Conservation (phyloP, 371 early-diverging fungal species). For the Rhizomucor miehei region DNA sequence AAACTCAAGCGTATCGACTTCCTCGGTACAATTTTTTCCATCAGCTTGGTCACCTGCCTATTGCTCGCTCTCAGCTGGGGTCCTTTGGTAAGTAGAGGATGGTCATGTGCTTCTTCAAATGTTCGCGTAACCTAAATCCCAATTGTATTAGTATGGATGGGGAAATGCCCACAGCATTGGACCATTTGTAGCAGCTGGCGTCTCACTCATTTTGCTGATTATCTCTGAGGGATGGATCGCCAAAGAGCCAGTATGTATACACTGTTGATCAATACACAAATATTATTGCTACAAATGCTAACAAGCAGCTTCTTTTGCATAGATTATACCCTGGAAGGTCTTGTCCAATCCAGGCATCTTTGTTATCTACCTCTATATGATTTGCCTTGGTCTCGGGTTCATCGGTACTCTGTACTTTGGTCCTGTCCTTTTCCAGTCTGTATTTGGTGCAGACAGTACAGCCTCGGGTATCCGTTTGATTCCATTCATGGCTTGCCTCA, state of each 20-base stretch:
- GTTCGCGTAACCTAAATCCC: neutral
- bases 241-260: slow-evolving; percentile 12
- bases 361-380: slow-evolving; percentile 16
- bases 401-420: slow-evolving; percentile 71
- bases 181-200: slow-evolving; percentile 14
- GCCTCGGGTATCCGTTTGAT: slow-evolving; percentile 40
- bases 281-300: neutral
- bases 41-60: slow-evolving; percentile 29
- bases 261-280: neutral
- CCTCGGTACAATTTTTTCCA: slow-evolving; percentile 18
- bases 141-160: slow-evolving; percentile 9
- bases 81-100: slow-evolving; percentile 8
- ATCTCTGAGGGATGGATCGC: slow-evolving; percentile 18
- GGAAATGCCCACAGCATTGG: slow-evolving; percentile 10
- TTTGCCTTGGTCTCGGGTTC: slow-evolving; percentile 68
- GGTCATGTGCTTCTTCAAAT: neutral
- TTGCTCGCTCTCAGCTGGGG: slow-evolving; percentile 56
- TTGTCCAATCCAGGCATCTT: slow-evolving; percentile 6
- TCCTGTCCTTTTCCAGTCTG: slow-evolving; percentile 57
- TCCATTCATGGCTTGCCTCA: slow-evolving; percentile 41
- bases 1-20: slow-evolving; percentile 68
- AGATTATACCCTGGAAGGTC: slow-evolving; percentile 13
- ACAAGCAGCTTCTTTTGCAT: neutral
- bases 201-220: slow-evolving; percentile 8
- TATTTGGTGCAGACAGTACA: slow-evolving; percentile 36